These are phyloP conservation scores for Pseudocercospora vitis DNA, from an alignment of 2,329 filamentous ascomycete genomes.

Conservation along the genomic window DNA sequence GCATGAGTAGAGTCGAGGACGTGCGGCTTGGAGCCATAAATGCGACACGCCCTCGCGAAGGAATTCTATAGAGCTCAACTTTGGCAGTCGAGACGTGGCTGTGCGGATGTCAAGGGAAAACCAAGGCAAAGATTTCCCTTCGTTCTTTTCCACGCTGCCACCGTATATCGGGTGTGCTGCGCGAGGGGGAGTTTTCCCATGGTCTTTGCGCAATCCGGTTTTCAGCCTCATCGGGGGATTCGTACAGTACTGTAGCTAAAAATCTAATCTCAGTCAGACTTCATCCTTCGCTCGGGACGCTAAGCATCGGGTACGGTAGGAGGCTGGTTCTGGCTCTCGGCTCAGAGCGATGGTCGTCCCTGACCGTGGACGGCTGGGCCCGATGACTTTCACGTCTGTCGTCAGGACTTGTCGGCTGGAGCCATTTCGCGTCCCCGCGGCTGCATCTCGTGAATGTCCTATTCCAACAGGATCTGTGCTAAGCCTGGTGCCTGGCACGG, in stretches of 20 bases:
- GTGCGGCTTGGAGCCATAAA: no score
- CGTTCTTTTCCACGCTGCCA: constrained; percentile 2
- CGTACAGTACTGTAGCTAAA: no score
- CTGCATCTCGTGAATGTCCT: background rate
- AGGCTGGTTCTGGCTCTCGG: constrained; percentile 14
- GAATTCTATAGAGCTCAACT: background rate
- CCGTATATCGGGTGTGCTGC: background rate
- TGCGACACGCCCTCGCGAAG: background rate
- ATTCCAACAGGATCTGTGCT: constrained; percentile 17
- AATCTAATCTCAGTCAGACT: constrained; percentile 24
- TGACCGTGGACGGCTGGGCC: constrained; percentile 5
- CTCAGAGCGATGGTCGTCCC: constrained; percentile 15
- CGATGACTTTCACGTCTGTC: constrained; percentile 13
- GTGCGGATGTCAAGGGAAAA: constrained; percentile 19
- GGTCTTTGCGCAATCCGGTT: background rate
- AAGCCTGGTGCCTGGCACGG: constrained; percentile 17
- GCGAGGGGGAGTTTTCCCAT: constrained; percentile 2
- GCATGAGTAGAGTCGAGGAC: no score
- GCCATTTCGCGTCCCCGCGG: constrained; percentile 1
- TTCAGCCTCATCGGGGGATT: constrained; percentile 24
- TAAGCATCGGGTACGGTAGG: constrained; percentile 11
- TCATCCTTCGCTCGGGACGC: constrained; percentile 15
- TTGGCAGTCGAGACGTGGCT: constrained; percentile 19
- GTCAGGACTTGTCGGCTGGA: constrained; percentile 6
- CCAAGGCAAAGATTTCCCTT: no score